These are phyloP conservation scores for Cyclostephanos tholiformis DNA, from an alignment of 108 stramenopile species.

Conservation along the genomic window DNA sequence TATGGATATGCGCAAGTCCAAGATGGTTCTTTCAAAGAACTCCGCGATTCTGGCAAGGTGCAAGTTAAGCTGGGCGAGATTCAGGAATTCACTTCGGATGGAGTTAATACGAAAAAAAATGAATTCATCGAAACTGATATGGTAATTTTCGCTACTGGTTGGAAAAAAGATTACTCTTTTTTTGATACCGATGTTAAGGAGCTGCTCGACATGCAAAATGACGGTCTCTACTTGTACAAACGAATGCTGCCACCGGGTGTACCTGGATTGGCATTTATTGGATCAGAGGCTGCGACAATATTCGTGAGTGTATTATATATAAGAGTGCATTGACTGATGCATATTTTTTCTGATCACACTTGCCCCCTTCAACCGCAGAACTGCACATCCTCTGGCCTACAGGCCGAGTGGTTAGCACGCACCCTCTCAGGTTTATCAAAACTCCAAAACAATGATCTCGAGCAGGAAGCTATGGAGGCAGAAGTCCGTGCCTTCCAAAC, in stretches of 20 bases:
- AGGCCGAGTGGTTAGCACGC: conserved; percentile 45
- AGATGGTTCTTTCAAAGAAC: conserved; percentile 19
- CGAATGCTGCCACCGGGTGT: conserved; percentile 32
- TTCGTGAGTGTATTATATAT: no score
- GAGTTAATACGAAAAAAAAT: conserved; percentile 1
- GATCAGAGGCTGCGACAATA: conserved; percentile 18
- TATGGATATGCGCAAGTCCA: conserved; percentile 34
- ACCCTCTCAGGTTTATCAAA: conserved; percentile 9
- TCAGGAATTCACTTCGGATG: not conserved
- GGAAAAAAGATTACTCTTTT: conserved; percentile 38
- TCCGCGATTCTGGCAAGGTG: conserved; percentile 22
- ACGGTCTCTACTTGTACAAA: conserved; percentile 40
- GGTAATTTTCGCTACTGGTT: conserved; percentile 42
- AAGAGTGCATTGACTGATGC: no score
- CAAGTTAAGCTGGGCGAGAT: conserved; percentile 30
- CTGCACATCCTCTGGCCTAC: conserved; percentile 29
- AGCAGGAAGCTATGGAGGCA: conserved; percentile 16
- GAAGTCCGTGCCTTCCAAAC: not conserved
- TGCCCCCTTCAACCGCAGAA: no score
- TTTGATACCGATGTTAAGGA: conserved; percentile 17
- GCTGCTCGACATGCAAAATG: conserved; percentile 22
- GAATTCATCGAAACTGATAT: conserved; percentile 24
- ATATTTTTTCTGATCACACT: no score
- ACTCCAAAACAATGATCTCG: conserved; percentile 12
- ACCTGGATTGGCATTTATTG: conserved; percentile 14